phyloP scores from a whole-genome alignment of 129 eudicot species.

The Sambucus nigra region DNA sequence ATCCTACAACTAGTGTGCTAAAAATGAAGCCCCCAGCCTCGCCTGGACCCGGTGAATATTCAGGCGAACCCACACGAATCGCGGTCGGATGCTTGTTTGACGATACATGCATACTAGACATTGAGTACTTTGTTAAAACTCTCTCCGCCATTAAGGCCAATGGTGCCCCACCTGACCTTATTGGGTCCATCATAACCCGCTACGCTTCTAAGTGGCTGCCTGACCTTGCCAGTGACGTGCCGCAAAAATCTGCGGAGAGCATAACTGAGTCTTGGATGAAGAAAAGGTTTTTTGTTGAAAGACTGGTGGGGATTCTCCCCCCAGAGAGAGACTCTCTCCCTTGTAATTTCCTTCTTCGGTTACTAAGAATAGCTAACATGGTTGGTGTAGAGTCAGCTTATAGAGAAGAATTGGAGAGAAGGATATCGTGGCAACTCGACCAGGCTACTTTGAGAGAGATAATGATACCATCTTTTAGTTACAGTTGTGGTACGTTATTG shows the following conservation, averaged over 20 bases:
- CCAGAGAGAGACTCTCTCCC: constrained; percentile 61
- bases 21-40: constrained; percentile 23
- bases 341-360: constrained; percentile 62
- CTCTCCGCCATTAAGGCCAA: constrained; percentile 44
- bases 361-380: constrained; percentile 50
- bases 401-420: constrained; percentile 38
- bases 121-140: constrained; percentile 54
- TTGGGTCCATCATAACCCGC: constrained; percentile 72
- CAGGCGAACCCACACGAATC: constrained; percentile 18
- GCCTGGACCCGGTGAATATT: constrained; percentile 19
- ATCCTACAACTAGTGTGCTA: background rate
- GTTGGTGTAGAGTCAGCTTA: constrained; percentile 31
- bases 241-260: constrained; percentile 18
- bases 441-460: constrained; percentile 61
- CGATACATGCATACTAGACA: constrained; percentile 43
- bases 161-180: constrained; percentile 55
- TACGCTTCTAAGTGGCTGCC: constrained; percentile 77
- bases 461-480: constrained; percentile 78
- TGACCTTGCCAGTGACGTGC: constrained; percentile 36
- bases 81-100: constrained; percentile 41
- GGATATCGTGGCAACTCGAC: constrained; percentile 62
- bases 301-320: constrained; percentile 57
- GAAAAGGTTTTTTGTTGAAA: constrained; percentile 49
- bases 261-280: constrained; percentile 51
- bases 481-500: constrained; percentile 41